These are phyloP conservation scores for Lachnellula cervina DNA, from an alignment of 2,329 filamentous ascomycete species.

Conservation along the genomic window DNA sequence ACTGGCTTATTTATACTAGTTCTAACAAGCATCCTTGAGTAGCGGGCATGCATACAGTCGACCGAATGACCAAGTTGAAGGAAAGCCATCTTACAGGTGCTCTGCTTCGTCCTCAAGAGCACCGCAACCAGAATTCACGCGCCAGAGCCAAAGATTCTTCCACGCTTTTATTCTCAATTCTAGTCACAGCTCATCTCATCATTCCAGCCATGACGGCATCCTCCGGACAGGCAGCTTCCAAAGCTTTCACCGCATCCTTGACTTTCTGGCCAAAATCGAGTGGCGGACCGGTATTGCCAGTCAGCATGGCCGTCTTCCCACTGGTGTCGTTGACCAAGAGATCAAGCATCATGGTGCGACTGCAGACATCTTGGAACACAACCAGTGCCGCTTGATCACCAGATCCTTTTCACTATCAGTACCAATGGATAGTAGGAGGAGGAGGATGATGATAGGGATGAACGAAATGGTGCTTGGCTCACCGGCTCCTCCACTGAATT, in stretches of 20 bases:
- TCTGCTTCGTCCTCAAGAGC: too few relatives aligned
- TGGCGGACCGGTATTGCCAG: conserved; percentile 8
- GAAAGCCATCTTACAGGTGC: too few relatives aligned
- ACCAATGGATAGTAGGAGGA: background rate
- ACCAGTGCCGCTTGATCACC: conserved; percentile 16
- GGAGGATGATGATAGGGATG: background rate
- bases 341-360: conserved; percentile 18
- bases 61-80: too few relatives aligned
- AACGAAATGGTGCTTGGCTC: background rate
- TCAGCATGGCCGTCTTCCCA: conserved; percentile 18
- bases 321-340: conserved; percentile 21
- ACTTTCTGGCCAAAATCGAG: conserved; percentile 16
- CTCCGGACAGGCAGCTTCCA: conserved; percentile 11
- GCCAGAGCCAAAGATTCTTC: background rate
- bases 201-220: conserved; percentile 2
- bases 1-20: too few relatives aligned
- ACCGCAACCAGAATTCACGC: too few relatives aligned
- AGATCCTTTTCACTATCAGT: conserved; percentile 8
- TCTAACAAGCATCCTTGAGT: too few relatives aligned
- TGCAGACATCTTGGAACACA: conserved; percentile 20
- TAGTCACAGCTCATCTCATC: background rate
- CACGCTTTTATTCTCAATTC: background rate
- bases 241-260: conserved; percentile 15
- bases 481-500: conserved; percentile 29
- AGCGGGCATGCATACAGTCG: too few relatives aligned